phyloP scores from a whole-genome alignment of 768 basidiomycete genomes.

The Sporobolomyces roseus region DNA sequence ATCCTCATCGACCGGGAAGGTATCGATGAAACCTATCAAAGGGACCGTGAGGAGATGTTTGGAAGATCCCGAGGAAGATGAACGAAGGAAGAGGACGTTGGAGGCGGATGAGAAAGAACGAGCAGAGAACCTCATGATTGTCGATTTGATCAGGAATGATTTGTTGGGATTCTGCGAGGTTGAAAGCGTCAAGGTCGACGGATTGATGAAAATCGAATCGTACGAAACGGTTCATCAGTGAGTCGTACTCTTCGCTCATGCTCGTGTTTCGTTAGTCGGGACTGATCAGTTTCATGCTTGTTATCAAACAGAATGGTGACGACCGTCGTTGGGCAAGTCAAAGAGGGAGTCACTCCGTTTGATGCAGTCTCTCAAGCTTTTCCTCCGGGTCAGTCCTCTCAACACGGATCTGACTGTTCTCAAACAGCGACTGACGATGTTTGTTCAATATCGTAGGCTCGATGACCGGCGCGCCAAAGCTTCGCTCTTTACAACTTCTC shows the following conservation, averaged over 20 bases:
- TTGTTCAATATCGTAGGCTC: too few relatives aligned
- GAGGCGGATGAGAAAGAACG: slow-evolving; percentile 67
- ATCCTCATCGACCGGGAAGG: slow-evolving; percentile 63
- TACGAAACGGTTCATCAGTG: slow-evolving; percentile 87
- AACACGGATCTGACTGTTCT: neutral
- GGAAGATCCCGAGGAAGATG: slow-evolving; percentile 56
- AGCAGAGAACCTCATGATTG: slow-evolving; percentile 97
- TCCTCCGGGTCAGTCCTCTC: slow-evolving; percentile 65
- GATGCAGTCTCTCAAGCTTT: slow-evolving; percentile 72
- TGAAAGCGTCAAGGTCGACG: slow-evolving; percentile 71
- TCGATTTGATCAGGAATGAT: slow-evolving; percentile 91
- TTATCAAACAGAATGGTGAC: slow-evolving; percentile 62
- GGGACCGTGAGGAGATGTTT: slow-evolving; percentile 64
- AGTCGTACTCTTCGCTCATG: neutral
- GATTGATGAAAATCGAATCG: slow-evolving; percentile 83
- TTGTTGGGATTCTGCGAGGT: slow-evolving; percentile 71
- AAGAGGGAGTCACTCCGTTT: slow-evolving; percentile 59
- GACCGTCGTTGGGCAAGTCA: slow-evolving; percentile 72
- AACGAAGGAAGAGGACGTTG: slow-evolving; percentile 62
- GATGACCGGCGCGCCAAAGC: slow-evolving; percentile 97
- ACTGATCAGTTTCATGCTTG: neutral
- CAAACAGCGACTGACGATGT: too few relatives aligned
- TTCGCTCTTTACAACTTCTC: slow-evolving; percentile 84
- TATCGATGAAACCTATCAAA: slow-evolving; percentile 90
- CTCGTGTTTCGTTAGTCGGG: neutral